Evolutionary conservation across 2,329 filamentous ascomycete species (phyloP).

Genomic region (Xylaria digitata): DNA sequence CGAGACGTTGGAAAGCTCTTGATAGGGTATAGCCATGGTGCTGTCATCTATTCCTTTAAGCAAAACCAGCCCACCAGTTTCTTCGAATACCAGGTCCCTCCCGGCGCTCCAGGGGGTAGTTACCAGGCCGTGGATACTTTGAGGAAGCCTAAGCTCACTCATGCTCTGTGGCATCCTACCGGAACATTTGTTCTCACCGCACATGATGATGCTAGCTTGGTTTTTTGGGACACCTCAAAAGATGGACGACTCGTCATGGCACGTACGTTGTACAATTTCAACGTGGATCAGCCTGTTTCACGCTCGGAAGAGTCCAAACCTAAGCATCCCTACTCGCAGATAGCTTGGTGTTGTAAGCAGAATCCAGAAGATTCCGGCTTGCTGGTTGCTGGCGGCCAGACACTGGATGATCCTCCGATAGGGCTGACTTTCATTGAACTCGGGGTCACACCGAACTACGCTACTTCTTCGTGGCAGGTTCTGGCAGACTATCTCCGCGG

Average conservation of each 20-base stretch:
- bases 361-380: slow-evolving; percentile 95
- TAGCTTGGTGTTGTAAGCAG: slow-evolving; percentile 93
- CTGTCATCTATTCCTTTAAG: slow-evolving; percentile 94
- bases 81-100: slow-evolving; percentile 84
- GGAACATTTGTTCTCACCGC: slow-evolving; percentile 89
- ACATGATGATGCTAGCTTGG: slow-evolving; percentile 90
- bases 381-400: slow-evolving; percentile 83
- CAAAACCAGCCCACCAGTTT: slow-evolving; percentile 82
- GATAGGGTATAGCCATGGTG: slow-evolving; percentile 90
- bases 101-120: slow-evolving; percentile 86
- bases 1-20: slow-evolving; percentile 91
- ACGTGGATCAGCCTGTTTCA: slow-evolving; percentile 75
- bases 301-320: slow-evolving; percentile 64
- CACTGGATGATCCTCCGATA: slow-evolving; percentile 73
- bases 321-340: slow-evolving; percentile 79
- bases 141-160: slow-evolving; percentile 79
- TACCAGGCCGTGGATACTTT: slow-evolving; percentile 68
- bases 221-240: slow-evolving; percentile 88
- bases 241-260: slow-evolving; percentile 88
- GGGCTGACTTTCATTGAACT: slow-evolving; percentile 91
- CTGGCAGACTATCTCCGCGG: slow-evolving; percentile 82
- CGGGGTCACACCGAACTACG: slow-evolving; percentile 87
- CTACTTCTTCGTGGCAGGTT: slow-evolving; percentile 89
- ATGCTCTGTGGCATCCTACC: slow-evolving; percentile 94
- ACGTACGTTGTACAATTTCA: slow-evolving; percentile 78